phyloP scores from a whole-genome alignment of 176 grass and related monocot species.

The Triticum dicoccoides region DNA sequence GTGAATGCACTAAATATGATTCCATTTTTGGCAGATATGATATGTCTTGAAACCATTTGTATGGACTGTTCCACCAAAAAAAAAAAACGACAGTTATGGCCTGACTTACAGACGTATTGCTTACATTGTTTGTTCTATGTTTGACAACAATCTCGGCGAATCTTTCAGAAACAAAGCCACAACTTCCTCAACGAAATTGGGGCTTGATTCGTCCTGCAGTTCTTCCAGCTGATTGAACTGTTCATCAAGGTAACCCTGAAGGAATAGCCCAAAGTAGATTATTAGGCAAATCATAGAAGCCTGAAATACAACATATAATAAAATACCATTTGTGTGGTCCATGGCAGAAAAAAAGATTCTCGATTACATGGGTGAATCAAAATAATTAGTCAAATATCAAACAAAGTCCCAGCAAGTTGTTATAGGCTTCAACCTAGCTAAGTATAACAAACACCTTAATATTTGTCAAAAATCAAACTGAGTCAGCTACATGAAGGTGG shows the following conservation, averaged over 20 bases:
- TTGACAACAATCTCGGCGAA: slow-evolving; percentile 60
- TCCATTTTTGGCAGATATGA: not conserved
- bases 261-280: slow-evolving; percentile 2
- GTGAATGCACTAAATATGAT: slow-evolving; percentile 19
- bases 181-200: slow-evolving; percentile 85
- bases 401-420: slow-evolving; percentile 18
- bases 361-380: not conserved
- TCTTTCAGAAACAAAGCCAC: slow-evolving; percentile 70
- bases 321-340: not conserved
- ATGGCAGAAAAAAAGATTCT: not conserved
- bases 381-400: slow-evolving; percentile 16
- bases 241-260: slow-evolving; percentile 72
- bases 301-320: not conserved
- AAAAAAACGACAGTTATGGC: not conserved
- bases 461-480: slow-evolving; percentile 2
- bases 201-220: slow-evolving; percentile 74
- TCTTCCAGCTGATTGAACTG: slow-evolving; percentile 79
- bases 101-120: slow-evolving; percentile 14
- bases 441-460: slow-evolving; percentile 25
- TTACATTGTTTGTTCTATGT: slow-evolving; percentile 67
- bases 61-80: not conserved
- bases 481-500: slow-evolving; percentile 17
- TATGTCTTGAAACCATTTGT: not conserved
- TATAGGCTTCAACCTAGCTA: slow-evolving; percentile 40
- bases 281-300: not conserved